Evolutionary conservation across 2,329 filamentous ascomycete genomes (phyloP).

Genomic region (Mycosphaerelloides madeirae): DNA sequence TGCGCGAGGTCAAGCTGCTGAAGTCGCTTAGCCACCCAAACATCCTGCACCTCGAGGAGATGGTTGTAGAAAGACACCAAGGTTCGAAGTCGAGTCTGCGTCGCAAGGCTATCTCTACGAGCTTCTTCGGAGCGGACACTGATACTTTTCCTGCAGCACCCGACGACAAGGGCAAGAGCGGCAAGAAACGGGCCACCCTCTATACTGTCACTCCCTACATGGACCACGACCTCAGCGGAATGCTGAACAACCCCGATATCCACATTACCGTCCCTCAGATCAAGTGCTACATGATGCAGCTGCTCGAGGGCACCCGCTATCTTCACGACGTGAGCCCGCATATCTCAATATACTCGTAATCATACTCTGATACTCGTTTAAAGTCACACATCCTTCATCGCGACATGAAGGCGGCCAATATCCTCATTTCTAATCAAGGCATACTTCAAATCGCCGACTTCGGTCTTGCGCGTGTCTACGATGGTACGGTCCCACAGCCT

Average conservation of each 20-base stretch:
- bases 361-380: no score
- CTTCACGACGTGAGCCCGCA: conserved; percentile 65
- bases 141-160: conserved; percentile 11
- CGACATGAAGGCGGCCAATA: conserved; percentile 98
- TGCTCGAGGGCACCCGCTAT: conserved; percentile 84
- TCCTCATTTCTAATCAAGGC: conserved; percentile 90
- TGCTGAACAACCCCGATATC: conserved; percentile 91
- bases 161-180: conserved; percentile 35
- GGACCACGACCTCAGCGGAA: conserved; percentile 96
- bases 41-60: conserved; percentile 81
- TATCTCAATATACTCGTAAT: not conserved
- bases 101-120: conserved; percentile 1
- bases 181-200: conserved; percentile 67
- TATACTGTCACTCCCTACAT: conserved; percentile 99
- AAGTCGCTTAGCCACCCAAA: conserved; percentile 93
- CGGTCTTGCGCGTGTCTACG: conserved; percentile 87
- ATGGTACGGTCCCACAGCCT: conserved; percentile 71
- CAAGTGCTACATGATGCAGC: conserved; percentile 94
- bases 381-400: conserved; percentile 76
- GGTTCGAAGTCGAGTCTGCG: conserved; percentile 41
- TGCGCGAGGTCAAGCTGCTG: conserved; percentile 94
- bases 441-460: conserved; percentile 97
- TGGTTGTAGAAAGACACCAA: conserved; percentile 88
- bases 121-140: conserved; percentile 8
- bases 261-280: conserved; percentile 84